Base-by-base conservation (phyloP, 1,139 yeast genomes). In the Saccharomyces hybrid region DNA sequence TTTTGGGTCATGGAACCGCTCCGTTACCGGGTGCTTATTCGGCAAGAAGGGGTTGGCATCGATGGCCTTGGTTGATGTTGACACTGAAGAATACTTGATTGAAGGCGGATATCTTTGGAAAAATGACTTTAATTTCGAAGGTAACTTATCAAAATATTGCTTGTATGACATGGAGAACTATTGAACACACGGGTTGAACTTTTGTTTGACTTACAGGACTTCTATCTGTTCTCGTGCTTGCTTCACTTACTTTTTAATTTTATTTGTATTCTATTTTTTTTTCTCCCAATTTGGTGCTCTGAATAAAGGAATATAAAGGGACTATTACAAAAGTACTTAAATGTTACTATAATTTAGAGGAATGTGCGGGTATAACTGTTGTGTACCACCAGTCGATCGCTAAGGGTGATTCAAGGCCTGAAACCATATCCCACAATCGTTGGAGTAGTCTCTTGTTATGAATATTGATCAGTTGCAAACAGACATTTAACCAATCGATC, bases 31-130 rank as follows among this genome's bases (percentile, higher is more conserved):
- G 70, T 91, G 90, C 67, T 81, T 86, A 69, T 89, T 90, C 29
- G 96, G 86, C 55, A 89, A 72, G 70, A 93, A 93, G 53, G 99
- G 99, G 70, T 93, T 93, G 64, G 88, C 86, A 56, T 80, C 78
- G 25, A 82, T 79, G 51, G 89, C 91, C 52, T 75, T 75, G 25
- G 87, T 81, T 32, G 81, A 74, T 5, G 88, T 80, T 53, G 96
- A 87, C 59, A 77, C 79, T 2, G 75, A 72, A 7, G 88, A 75
- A 70, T 90, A 91, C 61, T 78, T 69, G n/a, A 95, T 93, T 46
- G 86, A 75, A 14, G 98, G 98, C 47, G 98, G 98, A 66, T 83
- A 88, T 69, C 81, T 84, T 55, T 81, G 75, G 74, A 91, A 90
- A 72, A 91, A 91, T 63, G 76, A 80, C 69, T 84, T 87, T 51